These are phyloP conservation scores for Linnemannia hyalina DNA, from an alignment of 192 early-diverging fungal species.

Conservation along the genomic window DNA sequence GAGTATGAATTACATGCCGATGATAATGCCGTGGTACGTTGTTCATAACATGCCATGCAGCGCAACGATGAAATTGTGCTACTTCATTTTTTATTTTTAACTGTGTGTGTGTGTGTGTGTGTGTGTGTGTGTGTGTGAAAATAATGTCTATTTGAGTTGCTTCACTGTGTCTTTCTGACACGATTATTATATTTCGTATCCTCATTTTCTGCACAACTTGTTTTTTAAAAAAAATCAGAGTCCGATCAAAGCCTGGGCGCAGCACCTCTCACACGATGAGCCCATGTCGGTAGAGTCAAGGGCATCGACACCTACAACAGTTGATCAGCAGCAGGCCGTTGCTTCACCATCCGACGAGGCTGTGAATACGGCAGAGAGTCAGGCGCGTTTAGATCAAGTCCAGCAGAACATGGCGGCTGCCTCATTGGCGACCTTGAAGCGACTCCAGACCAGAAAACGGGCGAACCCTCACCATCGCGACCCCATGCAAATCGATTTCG, in stretches of 20 bases:
- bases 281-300: neutral
- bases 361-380: neutral
- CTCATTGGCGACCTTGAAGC: conserved; percentile 21
- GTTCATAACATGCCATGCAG: neutral
- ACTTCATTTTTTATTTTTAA: neutral
- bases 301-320: neutral
- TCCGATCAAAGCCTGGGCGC: conserved; percentile 29
- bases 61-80: neutral
- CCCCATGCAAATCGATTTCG: conserved; percentile 45
- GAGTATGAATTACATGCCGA: neutral
- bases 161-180: neutral
- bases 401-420: conserved; percentile 43
- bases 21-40: conserved; percentile 22
- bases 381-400: conserved; percentile 8
- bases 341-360: neutral
- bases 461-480: conserved; percentile 15
- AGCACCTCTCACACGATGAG: conserved; percentile 13
- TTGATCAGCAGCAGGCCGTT: neutral
- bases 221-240: neutral
- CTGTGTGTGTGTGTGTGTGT: neutral
- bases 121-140: neutral
- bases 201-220: neutral
- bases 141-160: neutral
- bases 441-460: conserved; percentile 35
- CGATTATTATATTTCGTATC: neutral